Percentiles rank a stretch among this genome's conserved stretches.
Conservation (phyloP, 208 protist genomes). For the Trypanosoma platydactyli region DNA sequence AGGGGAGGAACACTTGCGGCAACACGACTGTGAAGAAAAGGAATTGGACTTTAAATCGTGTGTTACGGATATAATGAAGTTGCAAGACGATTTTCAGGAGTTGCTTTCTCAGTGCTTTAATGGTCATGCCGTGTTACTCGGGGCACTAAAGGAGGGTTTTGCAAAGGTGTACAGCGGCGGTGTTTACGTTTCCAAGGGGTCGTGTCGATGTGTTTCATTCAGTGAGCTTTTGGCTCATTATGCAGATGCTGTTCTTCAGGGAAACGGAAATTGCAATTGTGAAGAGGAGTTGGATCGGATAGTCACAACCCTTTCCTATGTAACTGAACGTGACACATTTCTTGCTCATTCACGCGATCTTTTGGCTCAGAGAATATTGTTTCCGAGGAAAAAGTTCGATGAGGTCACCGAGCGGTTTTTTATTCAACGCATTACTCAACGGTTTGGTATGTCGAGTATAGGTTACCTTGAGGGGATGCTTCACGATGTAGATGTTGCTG, state of each 20-base stretch:
- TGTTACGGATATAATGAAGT: slow-evolving; percentile 65
- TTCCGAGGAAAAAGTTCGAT: slow-evolving; percentile 56
- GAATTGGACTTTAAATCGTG: slow-evolving; percentile 57
- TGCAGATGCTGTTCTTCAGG: slow-evolving; percentile 71
- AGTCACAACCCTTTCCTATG: slow-evolving; percentile 62
- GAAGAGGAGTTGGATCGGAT: slow-evolving; percentile 60
- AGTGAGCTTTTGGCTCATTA: slow-evolving; percentile 82
- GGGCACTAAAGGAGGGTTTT: slow-evolving; percentile 72
- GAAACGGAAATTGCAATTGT: slow-evolving; percentile 25
- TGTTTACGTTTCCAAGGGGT: slow-evolving; percentile 33
- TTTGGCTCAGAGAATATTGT: slow-evolving; percentile 80
- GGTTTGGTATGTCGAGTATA: slow-evolving; percentile 70
- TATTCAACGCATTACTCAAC: slow-evolving; percentile 65
- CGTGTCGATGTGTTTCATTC: slow-evolving; percentile 39
- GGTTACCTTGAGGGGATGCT: slow-evolving; percentile 87
- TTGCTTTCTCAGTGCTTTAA: slow-evolving; percentile 66
- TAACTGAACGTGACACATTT: slow-evolving; percentile 78
- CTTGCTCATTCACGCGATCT: slow-evolving; percentile 69
- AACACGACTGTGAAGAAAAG: slow-evolving; percentile 50
- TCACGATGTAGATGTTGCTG: slow-evolving; percentile 65
- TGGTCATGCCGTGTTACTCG: slow-evolving; percentile 55
- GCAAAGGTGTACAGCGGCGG: slow-evolving; percentile 63
- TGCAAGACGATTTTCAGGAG: slow-evolving; percentile 71
- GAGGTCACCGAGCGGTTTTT: slow-evolving; percentile 65
- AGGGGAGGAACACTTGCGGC: slow-evolving; percentile 40